These are phyloP conservation scores for Nigrospora oryzae DNA, from an alignment of 2,329 filamentous ascomycete species.

Conservation along the genomic window DNA sequence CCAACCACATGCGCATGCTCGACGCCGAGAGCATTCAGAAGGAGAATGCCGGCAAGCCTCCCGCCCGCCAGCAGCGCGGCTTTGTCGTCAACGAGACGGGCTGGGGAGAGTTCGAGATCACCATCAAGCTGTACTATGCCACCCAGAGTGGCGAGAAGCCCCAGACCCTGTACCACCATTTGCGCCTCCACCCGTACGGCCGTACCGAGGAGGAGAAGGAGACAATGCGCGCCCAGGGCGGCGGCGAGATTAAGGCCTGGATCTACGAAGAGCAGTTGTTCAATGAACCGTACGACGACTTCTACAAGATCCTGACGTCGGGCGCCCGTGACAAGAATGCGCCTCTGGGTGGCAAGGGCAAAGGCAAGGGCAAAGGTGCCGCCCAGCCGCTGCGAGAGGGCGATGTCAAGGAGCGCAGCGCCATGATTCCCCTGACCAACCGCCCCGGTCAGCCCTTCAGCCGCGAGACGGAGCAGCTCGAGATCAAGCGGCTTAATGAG, in stretches of 20 bases:
- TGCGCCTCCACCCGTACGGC: slow-evolving; percentile 86
- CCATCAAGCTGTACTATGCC: slow-evolving; percentile 89
- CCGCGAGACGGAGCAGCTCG: slow-evolving; percentile 57
- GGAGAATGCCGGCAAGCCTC: slow-evolving; percentile 20
- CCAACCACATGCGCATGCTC: slow-evolving; percentile 75
- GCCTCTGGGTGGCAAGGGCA: slow-evolving; percentile 34
- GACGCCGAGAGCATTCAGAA: slow-evolving; percentile 20
- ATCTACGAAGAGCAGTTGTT: slow-evolving; percentile 92
- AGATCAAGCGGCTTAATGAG: slow-evolving; percentile 52
- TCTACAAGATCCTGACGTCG: slow-evolving; percentile 78
- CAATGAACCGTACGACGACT: slow-evolving; percentile 90
- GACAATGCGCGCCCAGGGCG: slow-evolving; percentile 49
- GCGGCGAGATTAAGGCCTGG: slow-evolving; percentile 64
- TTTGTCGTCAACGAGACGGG: slow-evolving; percentile 89
- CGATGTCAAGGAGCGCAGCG: slow-evolving; percentile 52
- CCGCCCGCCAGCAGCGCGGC: slow-evolving; percentile 39
- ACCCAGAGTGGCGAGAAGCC: slow-evolving; percentile 86
- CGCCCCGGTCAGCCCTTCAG: slow-evolving; percentile 66
- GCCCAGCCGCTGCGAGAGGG: slow-evolving; percentile 12
- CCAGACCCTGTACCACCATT: slow-evolving; percentile 87
- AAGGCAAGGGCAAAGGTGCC: slow-evolving; percentile 43
- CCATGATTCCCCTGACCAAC: slow-evolving; percentile 63
- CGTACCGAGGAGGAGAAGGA: slow-evolving; percentile 67
- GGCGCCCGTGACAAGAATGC: slow-evolving; percentile 50
- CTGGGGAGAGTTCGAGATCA: slow-evolving; percentile 97